These are phyloP conservation scores for Solanum bukasovii DNA, from an alignment of 257 asterid species.

Conservation along the genomic window DNA sequence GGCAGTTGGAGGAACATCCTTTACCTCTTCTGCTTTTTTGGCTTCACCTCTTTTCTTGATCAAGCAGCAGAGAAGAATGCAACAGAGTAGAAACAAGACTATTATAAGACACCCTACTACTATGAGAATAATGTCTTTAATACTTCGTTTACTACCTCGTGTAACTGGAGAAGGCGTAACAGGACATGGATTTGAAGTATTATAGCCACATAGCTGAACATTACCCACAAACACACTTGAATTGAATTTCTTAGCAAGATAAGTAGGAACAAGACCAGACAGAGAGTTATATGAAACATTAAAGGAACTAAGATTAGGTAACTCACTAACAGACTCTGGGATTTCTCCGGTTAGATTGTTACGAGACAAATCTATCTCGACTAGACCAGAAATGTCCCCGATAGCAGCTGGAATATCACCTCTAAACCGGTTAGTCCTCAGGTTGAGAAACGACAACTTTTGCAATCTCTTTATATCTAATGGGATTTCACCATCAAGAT, in stretches of 20 bases:
- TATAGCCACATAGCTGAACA: constrained; percentile 60
- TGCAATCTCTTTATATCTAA: constrained; percentile 7
- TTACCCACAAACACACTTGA: constrained; percentile 65
- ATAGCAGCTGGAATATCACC: constrained; percentile 41
- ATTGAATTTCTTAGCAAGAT: constrained; percentile 51
- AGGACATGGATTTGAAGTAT: constrained; percentile 40
- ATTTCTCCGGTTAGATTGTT: constrained; percentile 64
- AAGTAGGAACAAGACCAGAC: constrained; percentile 59
- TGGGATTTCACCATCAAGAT: constrained; percentile 11
- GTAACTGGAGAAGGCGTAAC: constrained; percentile 11
- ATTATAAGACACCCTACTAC: constrained; percentile 58
- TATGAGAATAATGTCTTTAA: constrained; percentile 65
- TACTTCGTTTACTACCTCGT: constrained; percentile 31
- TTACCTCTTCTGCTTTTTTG: constrained; percentile 22
- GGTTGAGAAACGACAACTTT: constrained; percentile 42
- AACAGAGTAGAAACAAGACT: constrained; percentile 41
- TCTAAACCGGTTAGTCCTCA: constrained; percentile 34
- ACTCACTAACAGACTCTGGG: constrained; percentile 49
- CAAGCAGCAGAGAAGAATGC: constrained; percentile 50
- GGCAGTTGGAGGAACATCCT: constrained; percentile 23
- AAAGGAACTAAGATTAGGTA: constrained; percentile 48
- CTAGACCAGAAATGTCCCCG: constrained; percentile 40
- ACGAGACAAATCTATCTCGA: constrained; percentile 48
- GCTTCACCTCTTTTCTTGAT: constrained; percentile 40
- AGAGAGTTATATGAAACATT: constrained; percentile 74